phyloP scores from a whole-genome alignment of 345 rosid species.

The Limnanthes douglasii region DNA sequence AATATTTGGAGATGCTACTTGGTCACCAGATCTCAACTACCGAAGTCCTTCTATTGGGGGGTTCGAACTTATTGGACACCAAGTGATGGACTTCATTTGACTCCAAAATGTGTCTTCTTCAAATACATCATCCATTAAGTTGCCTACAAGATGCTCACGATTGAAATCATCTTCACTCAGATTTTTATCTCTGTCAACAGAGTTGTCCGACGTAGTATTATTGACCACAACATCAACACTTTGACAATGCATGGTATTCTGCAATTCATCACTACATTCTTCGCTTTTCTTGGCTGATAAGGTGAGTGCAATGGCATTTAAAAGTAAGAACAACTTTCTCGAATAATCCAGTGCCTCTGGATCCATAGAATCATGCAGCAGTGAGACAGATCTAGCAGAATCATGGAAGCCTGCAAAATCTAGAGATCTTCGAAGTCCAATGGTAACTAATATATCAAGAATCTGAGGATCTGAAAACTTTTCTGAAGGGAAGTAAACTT shows the following conservation, averaged over 20 bases:
- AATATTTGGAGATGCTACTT: slow-evolving; percentile 48
- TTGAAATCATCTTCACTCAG: slow-evolving; percentile 22
- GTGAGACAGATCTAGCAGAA: slow-evolving; percentile 66
- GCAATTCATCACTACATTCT: slow-evolving; percentile 18
- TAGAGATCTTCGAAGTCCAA: slow-evolving; percentile 60
- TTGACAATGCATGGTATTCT: slow-evolving; percentile 7
- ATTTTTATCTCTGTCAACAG: slow-evolving; percentile 13
- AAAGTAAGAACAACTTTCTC: slow-evolving; percentile 33
- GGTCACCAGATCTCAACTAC: slow-evolving; percentile 49
- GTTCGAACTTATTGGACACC: slow-evolving; percentile 69
- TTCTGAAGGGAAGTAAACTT: slow-evolving; percentile 68
- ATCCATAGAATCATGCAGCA: slow-evolving; percentile 41
- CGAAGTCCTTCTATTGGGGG: slow-evolving; percentile 74
- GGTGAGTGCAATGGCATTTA: slow-evolving; percentile 48
- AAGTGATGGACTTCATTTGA: slow-evolving; percentile 55
- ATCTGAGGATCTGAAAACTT: slow-evolving; percentile 55
- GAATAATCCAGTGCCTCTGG: slow-evolving; percentile 39
- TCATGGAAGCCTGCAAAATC: slow-evolving; percentile 61
- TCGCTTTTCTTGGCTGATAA: slow-evolving; percentile 25
- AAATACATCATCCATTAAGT: slow-evolving; percentile 30
- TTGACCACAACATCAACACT: no score
- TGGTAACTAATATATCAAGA: slow-evolving; percentile 50
- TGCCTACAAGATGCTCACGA: slow-evolving; percentile 25
- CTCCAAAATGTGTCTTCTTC: slow-evolving; percentile 91
- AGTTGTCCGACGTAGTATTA: slow-evolving; percentile 12